phyloP scores from a whole-genome alignment of 352 stramenopile species.

The Globisporangium camurandrum region DNA sequence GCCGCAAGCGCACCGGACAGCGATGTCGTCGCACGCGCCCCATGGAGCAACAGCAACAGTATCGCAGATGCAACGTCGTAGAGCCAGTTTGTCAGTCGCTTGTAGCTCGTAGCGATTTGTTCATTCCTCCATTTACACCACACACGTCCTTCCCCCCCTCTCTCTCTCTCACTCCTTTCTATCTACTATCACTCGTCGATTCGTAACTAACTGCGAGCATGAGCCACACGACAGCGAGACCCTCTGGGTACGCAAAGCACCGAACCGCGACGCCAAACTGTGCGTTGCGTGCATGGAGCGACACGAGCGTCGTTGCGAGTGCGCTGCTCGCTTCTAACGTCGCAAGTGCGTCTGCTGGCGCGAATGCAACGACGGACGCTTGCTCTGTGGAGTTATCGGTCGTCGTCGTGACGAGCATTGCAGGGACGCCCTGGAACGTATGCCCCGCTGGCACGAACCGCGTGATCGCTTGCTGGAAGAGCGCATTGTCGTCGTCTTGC shows the following conservation, averaged over 20 bases:
- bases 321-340: constrained; percentile 39
- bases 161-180: not conserved
- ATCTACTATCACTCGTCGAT: constrained; percentile 9
- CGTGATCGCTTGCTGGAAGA: constrained; percentile 82
- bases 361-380: too few species aligned
- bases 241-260: constrained; percentile 74
- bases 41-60: constrained; percentile 27
- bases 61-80: constrained; percentile 2
- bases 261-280: constrained; percentile 70
- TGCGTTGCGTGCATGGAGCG: constrained; percentile 39
- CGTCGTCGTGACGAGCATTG: constrained; percentile 29
- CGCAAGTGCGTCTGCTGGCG: constrained; percentile 28
- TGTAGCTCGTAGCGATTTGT: not conserved
- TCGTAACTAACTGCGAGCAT: constrained; percentile 79
- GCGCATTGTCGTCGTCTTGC: constrained; percentile 57
- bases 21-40: constrained; percentile 36
- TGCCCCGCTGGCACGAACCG: constrained; percentile 66
- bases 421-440: constrained; percentile 85
- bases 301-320: constrained; percentile 53
- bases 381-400: too few species aligned
- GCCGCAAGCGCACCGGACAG: too few species aligned
- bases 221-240: constrained; percentile 61
- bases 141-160: not conserved
- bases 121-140: not conserved
- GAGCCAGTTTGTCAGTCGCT: too few species aligned